Conservation (phyloP, 163 green algal species). For the Prototheca cutis region DNA sequence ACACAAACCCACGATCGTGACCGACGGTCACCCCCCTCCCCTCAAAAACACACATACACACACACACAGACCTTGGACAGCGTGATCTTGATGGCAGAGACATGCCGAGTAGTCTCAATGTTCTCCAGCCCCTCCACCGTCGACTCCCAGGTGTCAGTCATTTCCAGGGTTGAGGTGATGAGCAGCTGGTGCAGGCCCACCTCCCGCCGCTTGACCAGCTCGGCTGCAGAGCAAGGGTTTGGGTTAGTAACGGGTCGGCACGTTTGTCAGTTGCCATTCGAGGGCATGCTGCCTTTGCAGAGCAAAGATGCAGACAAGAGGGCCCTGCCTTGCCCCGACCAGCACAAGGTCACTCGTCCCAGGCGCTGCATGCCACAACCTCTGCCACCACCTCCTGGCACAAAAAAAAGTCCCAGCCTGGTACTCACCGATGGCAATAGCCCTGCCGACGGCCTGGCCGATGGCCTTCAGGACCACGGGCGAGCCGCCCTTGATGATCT, state of each 20-base stretch:
- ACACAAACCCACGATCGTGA: too few relatives aligned
- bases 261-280: not conserved
- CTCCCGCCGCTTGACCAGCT: constrained; percentile 76
- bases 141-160: constrained; percentile 76
- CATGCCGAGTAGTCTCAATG: constrained; percentile 39
- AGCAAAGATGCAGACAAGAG: not conserved
- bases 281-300: not conserved
- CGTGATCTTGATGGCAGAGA: constrained; percentile 32
- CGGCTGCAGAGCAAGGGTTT: constrained; percentile 30
- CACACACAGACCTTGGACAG: constrained; percentile 31
- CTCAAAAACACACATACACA: too few relatives aligned
- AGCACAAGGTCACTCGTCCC: too few relatives aligned
- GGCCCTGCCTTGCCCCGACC: not conserved
- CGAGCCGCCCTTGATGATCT: constrained; percentile 30
- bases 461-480: constrained; percentile 71
- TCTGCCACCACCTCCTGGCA: too few relatives aligned
- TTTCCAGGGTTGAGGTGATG: constrained; percentile 47
- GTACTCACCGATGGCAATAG: constrained; percentile 59
- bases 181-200: constrained; percentile 65
- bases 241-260: too few relatives aligned
- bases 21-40: too few relatives aligned
- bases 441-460: constrained; percentile 83
- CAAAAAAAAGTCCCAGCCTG: too few relatives aligned
- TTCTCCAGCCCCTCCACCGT: constrained; percentile 61
- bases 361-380: too few relatives aligned